Percentiles rank a stretch among this genome's conserved stretches.
Conservation (phyloP, 305 asterid genomes). For the Nicotiana rustica region DNA sequence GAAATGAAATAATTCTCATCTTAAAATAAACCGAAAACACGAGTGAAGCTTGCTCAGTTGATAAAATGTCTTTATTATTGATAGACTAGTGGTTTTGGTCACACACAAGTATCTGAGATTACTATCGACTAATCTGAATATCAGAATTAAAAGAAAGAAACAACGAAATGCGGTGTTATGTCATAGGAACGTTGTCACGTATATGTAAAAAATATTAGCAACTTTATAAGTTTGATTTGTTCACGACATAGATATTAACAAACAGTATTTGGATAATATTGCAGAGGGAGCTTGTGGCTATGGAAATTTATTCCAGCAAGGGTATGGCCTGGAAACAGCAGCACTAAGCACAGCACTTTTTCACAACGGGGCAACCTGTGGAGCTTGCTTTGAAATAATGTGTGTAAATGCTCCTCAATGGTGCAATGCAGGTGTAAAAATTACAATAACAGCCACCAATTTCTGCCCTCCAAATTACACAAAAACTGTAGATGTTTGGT, state of each 20-base stretch:
- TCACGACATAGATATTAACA: background rate
- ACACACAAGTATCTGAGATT: no score
- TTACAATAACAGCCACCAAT: conserved; percentile 52
- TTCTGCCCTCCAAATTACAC: conserved; percentile 50
- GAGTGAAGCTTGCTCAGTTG: no score
- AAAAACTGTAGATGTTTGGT: conserved; percentile 41
- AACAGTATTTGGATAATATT: background rate
- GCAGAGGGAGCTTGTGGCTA: conserved; percentile 58
- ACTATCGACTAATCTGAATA: no score
- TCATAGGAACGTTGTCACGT: no score
- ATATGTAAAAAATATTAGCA: no score
- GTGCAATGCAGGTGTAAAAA: conserved; percentile 40
- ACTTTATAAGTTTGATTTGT: background rate
- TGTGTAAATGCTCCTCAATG: conserved; percentile 39
- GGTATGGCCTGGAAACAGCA: conserved; percentile 32
- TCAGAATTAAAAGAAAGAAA: no score
- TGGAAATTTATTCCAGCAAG: conserved; percentile 7
- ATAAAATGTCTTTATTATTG: no score
- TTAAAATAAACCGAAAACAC: no score
- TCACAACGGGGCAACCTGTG: conserved; percentile 45
- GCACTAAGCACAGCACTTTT: conserved; percentile 52
- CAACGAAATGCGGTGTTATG: no score
- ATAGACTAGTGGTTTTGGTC: no score
- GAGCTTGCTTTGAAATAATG: conserved; percentile 54
- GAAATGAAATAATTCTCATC: no score